Percentiles rank a stretch among this genome's conserved stretches.
These are phyloP conservation scores for Sordaria brevicollis DNA, from an alignment of 495 filamentous ascomycete species.

Conservation along the genomic window DNA sequence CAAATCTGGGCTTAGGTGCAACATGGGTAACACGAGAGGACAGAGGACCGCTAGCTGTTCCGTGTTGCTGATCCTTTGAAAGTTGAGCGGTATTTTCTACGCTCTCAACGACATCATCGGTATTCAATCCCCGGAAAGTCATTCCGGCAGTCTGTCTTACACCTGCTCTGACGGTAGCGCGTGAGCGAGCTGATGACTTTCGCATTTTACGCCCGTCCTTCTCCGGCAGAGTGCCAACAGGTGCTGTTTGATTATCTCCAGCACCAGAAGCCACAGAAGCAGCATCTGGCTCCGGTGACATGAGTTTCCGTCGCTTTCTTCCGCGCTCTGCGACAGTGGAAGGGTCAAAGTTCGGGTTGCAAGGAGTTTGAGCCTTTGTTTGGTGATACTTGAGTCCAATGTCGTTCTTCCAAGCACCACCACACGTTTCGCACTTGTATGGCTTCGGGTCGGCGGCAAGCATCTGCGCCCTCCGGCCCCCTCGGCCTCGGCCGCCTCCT, in stretches of 20 bases:
- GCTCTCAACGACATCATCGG: not conserved
- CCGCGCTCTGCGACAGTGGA: slow-evolving; percentile 10
- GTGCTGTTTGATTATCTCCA: slow-evolving; percentile 27
- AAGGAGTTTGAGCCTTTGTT: slow-evolving; percentile 34
- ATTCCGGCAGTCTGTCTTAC: not conserved
- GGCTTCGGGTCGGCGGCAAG: slow-evolving; percentile 11
- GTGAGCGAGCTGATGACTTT: slow-evolving; percentile 1
- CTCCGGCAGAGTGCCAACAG: not conserved
- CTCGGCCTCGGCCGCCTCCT: slow-evolving; percentile 4
- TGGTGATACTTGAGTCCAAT: slow-evolving; percentile 44
- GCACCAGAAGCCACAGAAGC: slow-evolving; percentile 22
- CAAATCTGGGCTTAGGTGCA: not conserved
- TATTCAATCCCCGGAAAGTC: not conserved
- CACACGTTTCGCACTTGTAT: slow-evolving; percentile 37
- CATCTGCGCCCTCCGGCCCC: slow-evolving; percentile 8
- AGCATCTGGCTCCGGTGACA: slow-evolving; percentile 12
- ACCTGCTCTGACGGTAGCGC: not conserved
- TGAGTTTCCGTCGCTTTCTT: slow-evolving; percentile 13
- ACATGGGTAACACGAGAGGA: not conserved
- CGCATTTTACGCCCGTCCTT: slow-evolving; percentile 1
- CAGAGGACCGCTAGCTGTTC: not conserved
- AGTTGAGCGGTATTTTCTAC: not conserved
- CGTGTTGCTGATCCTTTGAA: not conserved
- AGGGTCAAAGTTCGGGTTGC: slow-evolving; percentile 40
- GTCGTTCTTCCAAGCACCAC: slow-evolving; percentile 40